phyloP scores from a whole-genome alignment of 2,329 filamentous ascomycete genomes.

The Botrytis elliptica region DNA sequence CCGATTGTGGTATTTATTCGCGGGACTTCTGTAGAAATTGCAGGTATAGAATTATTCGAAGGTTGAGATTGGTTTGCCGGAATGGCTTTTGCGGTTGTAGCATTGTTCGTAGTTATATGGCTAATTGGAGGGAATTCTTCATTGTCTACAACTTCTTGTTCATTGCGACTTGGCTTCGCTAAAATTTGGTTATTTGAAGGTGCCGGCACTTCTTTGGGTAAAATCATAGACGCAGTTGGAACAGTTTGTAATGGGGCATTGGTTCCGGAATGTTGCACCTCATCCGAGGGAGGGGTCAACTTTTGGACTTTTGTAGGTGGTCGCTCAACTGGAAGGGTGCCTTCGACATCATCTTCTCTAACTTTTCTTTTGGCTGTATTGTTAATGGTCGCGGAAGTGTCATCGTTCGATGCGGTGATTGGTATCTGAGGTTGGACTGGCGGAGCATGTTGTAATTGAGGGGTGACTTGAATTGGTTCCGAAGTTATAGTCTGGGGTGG shows the following conservation, averaged over 20 bases:
- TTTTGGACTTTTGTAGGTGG: constrained; percentile 15
- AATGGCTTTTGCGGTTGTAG: neutral
- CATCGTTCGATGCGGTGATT: neutral
- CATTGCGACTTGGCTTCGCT: neutral
- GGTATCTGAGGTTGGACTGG: neutral
- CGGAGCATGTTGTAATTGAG: neutral
- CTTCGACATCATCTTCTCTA: neutral
- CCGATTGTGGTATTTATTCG: neutral
- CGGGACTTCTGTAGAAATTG: neutral
- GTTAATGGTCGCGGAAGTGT: neutral
- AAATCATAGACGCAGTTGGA: neutral
- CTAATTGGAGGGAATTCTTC: neutral
- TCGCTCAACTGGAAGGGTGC: neutral
- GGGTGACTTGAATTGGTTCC: constrained; percentile 5
- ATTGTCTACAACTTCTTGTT: neutral
- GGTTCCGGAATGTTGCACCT: neutral
- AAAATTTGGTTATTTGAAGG: neutral
- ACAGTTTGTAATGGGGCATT: neutral
- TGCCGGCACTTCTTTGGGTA: neutral
- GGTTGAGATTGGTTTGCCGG: neutral
- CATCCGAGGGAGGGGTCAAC: constrained; percentile 15
- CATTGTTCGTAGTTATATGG: neutral
- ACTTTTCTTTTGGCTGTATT: constrained; percentile 11
- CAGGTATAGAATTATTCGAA: neutral
- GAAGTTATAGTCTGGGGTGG: neutral